Conservation (phyloP, 768 basidiomycete species). For the Strobilomyces echinocephalus region DNA sequence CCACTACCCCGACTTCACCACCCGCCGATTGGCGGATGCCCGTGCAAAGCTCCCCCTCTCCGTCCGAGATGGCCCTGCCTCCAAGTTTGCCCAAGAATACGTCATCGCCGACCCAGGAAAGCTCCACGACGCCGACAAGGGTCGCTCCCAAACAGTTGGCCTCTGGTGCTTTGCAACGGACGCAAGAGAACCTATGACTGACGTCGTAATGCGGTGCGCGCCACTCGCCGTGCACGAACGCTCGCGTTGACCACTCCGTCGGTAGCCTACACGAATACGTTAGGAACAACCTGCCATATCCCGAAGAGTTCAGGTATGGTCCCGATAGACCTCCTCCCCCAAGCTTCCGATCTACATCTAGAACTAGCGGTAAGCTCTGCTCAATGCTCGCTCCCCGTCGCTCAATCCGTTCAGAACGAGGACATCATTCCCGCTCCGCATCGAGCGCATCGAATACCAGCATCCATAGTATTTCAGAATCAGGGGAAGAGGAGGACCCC, state of each 20-base stretch:
- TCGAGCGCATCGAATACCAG: constrained; percentile 33
- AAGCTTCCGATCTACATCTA: constrained; percentile 36
- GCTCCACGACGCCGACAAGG: constrained; percentile 48
- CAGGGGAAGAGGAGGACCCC: constrained; percentile 24
- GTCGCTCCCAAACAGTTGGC: constrained; percentile 54
- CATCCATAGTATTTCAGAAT: constrained; percentile 34
- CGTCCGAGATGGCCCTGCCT: constrained; percentile 27
- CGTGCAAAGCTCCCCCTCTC: constrained; percentile 24
- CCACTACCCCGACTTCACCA: constrained; percentile 66
- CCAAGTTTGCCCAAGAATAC: constrained; percentile 52
- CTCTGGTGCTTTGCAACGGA: constrained; percentile 74
- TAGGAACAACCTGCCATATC: constrained; percentile 63
- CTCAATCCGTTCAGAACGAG: constrained; percentile 21
- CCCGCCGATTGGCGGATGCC: constrained; percentile 38
- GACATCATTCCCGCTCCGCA: constrained; percentile 25
- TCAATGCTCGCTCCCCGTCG: not conserved
- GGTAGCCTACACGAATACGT: constrained; percentile 61
- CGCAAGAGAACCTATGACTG: constrained; percentile 64
- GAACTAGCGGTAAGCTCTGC: constrained; percentile 24
- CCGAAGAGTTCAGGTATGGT: constrained; percentile 66
- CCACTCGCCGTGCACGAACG: not conserved
- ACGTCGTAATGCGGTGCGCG: constrained; percentile 63
- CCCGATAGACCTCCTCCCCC: constrained; percentile 63
- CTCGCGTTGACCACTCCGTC: not conserved
- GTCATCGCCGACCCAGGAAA: constrained; percentile 40